A percentile compares a stretch with the other conserved stretches of the same genome.
These are phyloP conservation scores for Sarocladium brachiariae DNA, from an alignment of 2,329 filamentous ascomycete genomes.

Conservation along the genomic window DNA sequence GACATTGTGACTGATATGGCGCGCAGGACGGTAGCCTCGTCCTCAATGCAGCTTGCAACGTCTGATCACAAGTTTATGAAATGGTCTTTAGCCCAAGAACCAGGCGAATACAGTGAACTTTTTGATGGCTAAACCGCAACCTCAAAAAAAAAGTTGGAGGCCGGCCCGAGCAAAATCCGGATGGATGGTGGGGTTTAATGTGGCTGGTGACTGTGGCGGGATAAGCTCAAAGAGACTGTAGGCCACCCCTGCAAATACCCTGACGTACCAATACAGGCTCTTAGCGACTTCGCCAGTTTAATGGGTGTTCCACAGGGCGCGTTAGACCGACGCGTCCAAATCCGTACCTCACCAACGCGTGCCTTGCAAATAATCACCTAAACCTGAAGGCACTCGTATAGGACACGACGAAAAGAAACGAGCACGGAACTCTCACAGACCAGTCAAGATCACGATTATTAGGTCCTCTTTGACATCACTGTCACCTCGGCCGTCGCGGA, in stretches of 20 bases:
- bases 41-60: conserved; percentile 1
- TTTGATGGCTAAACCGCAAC: conserved; percentile 4
- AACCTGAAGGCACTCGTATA: background rate
- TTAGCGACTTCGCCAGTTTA: conserved; percentile 2
- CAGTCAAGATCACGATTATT: too few relatives aligned
- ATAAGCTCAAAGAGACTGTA: background rate
- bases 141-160: conserved; percentile 28
- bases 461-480: background rate
- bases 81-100: background rate
- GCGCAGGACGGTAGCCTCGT: background rate
- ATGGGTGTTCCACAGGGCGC: conserved; percentile 7
- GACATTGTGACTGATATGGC: conserved; percentile 36
- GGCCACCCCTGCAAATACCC: background rate
- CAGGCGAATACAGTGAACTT: conserved; percentile 6
- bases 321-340: conserved; percentile 5
- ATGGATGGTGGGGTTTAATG: conserved; percentile 21
- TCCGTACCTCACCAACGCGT: background rate
- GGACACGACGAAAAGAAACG: too few relatives aligned
- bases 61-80: background rate
- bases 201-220: conserved; percentile 2
- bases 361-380: background rate
- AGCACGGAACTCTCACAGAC: too few relatives aligned
- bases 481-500: background rate
- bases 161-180: conserved; percentile 27
- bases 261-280: background rate